Evolutionary conservation across 345 rosid species (phyloP), one percentile per base, ranked within the genome.

Genomic region (Eucalyptus cloeziana): DNA sequence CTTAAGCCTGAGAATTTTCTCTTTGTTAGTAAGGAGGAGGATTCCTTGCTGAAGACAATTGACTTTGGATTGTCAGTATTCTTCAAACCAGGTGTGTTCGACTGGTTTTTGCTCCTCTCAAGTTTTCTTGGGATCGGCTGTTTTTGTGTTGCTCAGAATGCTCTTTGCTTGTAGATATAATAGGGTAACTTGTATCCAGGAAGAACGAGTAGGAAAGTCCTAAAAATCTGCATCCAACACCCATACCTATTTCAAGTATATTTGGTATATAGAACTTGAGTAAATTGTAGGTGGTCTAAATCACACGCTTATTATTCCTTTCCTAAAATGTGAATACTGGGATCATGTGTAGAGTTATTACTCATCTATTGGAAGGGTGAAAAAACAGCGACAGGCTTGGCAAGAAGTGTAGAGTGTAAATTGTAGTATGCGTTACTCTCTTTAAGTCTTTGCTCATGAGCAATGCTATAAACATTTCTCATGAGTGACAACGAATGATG

Each of bases 1-100:
- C 91, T 93, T 81, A 93, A 93, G 93, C 94, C 94, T 2, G 94
- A 93, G 91, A 93, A 93, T 88, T 93, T 93, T 86, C 91, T 93
- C 14, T 93, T 93, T 87, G 93, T 93, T 37, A 71, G 86, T 83
- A 90, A 91, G 43, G 88, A 91, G 47, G 94, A 93, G 89, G 92
- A 92, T 51, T 89, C 93, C 24, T 47, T 92, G 37, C 90, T 93
- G 25, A 93, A 93, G 88, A 93, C 94, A 15, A 93, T 93, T 85
- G 94, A 93, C 60, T 93, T 93, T 91, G 94, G 94, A 33, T 91
- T 93, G 80, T 93, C 94, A 4, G 85, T 93, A 21, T 93, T 93
- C 90, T 93, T 93, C 90, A 92, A 89, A 87, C 94, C 94, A 90
- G 94, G 94, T 93, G 24, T 10, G 85, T 45, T 85, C n/a, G 6